These are phyloP conservation scores for Harrya chromipes DNA, from an alignment of 768 basidiomycete species.

Conservation along the genomic window DNA sequence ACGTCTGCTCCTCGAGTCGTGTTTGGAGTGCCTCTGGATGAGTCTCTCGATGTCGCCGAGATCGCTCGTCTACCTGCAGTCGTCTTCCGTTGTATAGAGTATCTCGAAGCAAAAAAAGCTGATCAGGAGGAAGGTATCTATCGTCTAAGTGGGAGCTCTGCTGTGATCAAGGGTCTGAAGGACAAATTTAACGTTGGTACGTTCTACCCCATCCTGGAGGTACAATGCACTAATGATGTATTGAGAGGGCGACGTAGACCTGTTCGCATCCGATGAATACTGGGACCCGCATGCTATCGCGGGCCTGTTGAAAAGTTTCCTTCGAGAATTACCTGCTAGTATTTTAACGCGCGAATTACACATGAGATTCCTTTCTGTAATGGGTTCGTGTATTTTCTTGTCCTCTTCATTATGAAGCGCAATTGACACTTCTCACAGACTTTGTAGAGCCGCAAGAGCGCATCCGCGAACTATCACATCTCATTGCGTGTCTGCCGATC, in stretches of 20 bases:
- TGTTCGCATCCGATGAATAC: conserved; percentile 83
- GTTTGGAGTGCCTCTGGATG: conserved; percentile 84
- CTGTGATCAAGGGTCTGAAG: conserved; percentile 89
- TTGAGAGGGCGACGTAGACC: conserved; percentile 93
- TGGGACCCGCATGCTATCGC: conserved; percentile 99
- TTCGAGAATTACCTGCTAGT: conserved; percentile 91
- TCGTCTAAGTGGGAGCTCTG: conserved; percentile 89
- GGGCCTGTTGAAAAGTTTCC: conserved; percentile 87
- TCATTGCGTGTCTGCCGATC: conserved; percentile 85
- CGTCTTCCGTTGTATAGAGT: conserved; percentile 93
- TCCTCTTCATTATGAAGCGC: not conserved
- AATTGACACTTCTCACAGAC: conserved; percentile 48
- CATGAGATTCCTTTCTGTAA: conserved; percentile 85
- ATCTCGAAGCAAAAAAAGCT: conserved; percentile 89
- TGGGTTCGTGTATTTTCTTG: conserved; percentile 58
- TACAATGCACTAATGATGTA: conserved; percentile 6
- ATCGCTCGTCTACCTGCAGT: conserved; percentile 92
- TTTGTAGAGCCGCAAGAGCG: conserved; percentile 86
- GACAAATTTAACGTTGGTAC: conserved; percentile 90
- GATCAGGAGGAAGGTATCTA: conserved; percentile 98
- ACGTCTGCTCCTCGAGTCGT: conserved; percentile 63
- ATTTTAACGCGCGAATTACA: conserved; percentile 92
- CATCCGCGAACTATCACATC: conserved; percentile 78
- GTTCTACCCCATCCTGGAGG: conserved; percentile 23
- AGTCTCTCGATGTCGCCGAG: conserved; percentile 83